Evolutionary conservation across 2,329 filamentous ascomycete genomes (phyloP).

Genomic region (Hypoxylon rubiginosum): DNA sequence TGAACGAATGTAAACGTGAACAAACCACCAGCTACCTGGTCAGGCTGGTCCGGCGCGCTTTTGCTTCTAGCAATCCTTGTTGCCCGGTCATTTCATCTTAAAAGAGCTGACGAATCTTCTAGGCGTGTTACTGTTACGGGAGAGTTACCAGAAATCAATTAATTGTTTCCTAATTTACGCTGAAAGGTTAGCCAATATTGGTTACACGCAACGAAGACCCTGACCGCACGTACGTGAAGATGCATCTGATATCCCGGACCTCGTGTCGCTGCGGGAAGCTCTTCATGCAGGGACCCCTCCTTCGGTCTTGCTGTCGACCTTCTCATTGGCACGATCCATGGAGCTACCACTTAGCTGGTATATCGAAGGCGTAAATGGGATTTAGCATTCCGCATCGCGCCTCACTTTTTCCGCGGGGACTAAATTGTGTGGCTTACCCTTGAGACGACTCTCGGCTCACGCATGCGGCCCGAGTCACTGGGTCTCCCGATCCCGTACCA

Average conservation of each 20-base stretch:
- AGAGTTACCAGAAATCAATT: background rate
- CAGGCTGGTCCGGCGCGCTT: background rate
- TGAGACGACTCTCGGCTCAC: constrained; percentile 30
- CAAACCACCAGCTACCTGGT: constrained; percentile 21
- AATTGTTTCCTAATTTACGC: constrained; percentile 36
- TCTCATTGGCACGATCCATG: constrained; percentile 37
- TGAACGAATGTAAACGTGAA: constrained; percentile 43
- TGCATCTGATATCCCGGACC: constrained; percentile 29
- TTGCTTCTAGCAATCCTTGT: background rate
- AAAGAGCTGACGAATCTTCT: background rate
- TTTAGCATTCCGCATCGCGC: constrained; percentile 15
- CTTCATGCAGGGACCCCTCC: constrained; percentile 35
- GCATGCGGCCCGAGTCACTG: constrained; percentile 38
- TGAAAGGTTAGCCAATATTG: constrained; percentile 30
- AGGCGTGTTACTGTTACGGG: constrained; percentile 6
- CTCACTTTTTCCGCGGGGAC: constrained; percentile 35
- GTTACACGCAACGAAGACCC: constrained; percentile 19
- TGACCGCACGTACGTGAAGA: background rate
- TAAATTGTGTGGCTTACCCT: background rate
- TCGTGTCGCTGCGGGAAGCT: constrained; percentile 40
- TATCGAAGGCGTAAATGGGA: constrained; percentile 33
- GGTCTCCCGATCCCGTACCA: constrained; percentile 36
- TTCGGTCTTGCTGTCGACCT: constrained; percentile 14
- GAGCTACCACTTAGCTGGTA: constrained; percentile 13
- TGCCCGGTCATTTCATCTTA: background rate